Evolutionary conservation across 345 rosid genomes (phyloP).

Genomic region (Hevea brasiliensis): DNA sequence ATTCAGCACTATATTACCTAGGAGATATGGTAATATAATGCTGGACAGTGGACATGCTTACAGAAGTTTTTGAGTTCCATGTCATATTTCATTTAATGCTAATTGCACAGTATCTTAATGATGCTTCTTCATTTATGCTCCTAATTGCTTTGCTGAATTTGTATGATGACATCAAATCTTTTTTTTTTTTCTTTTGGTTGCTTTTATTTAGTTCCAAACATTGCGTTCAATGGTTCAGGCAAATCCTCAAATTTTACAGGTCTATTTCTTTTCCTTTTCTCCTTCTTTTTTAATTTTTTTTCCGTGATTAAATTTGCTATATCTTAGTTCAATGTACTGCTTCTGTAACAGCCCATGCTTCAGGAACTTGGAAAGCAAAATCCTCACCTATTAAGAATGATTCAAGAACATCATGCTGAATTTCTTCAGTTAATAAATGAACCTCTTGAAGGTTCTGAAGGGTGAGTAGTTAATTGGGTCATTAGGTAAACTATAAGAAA

Average conservation of each 20-base stretch:
- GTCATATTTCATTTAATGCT: neutral
- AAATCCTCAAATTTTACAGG: slow-evolving; percentile 98
- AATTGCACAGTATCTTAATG: neutral
- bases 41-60: neutral
- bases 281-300: neutral
- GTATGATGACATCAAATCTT: neutral
- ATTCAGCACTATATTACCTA: too few relatives aligned
- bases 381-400: slow-evolving; percentile 84
- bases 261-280: slow-evolving; percentile 11
- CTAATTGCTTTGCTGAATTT: neutral
- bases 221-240: slow-evolving; percentile 93
- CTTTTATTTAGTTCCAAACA: slow-evolving; percentile 67
- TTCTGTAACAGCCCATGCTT: slow-evolving; percentile 84
- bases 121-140: neutral
- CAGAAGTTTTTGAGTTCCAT: neutral
- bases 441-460: slow-evolving; percentile 90
- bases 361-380: slow-evolving; percentile 99
- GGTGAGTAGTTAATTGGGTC: slow-evolving; percentile 49
- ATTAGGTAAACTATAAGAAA: neutral
- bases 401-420: slow-evolving; percentile 91
- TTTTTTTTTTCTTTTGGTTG: neutral
- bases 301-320: neutral
- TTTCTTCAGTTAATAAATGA: slow-evolving; percentile 94
- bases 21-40: too few relatives aligned
- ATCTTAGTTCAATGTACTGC: slow-evolving; percentile 20